Conservation (phyloP, 768 basidiomycete species). For the Mrakia gelida region DNA sequence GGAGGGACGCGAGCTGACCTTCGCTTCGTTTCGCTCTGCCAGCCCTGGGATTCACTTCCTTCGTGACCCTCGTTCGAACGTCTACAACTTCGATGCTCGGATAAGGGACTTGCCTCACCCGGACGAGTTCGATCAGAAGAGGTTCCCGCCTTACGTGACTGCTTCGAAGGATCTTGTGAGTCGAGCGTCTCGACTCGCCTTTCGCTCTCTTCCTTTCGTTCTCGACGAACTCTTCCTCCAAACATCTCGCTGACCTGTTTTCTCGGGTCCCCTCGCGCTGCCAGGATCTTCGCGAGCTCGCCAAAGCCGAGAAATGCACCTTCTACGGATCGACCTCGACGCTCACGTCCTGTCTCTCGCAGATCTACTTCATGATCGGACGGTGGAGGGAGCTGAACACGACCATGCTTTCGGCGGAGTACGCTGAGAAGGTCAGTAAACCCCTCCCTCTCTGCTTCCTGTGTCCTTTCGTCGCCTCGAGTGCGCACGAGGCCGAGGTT, state of each 20-base stretch:
- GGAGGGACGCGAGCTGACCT: background rate
- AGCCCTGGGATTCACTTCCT: constrained; percentile 89
- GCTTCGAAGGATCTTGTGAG: constrained; percentile 72
- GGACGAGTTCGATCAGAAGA: constrained; percentile 77
- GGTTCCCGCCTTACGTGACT: constrained; percentile 65
- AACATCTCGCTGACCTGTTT: too few species aligned
- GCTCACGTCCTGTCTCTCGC: constrained; percentile 72
- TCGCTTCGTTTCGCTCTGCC: constrained; percentile 11
- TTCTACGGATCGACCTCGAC: constrained; percentile 90
- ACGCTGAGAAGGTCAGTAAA: constrained; percentile 2
- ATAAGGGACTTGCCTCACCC: constrained; percentile 71
- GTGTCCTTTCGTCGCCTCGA: background rate
- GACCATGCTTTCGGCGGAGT: background rate
- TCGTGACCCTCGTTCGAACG: constrained; percentile 74
- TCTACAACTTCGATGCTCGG: constrained; percentile 76
- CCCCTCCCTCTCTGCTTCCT: background rate
- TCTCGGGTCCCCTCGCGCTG: too few species aligned
- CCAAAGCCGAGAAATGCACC: constrained; percentile 54
- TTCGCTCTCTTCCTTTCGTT: background rate
- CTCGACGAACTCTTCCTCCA: background rate
- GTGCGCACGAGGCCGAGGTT: too few species aligned
- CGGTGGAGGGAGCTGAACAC: background rate
- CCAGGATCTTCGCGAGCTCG: constrained; percentile 64
- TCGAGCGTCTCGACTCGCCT: background rate
- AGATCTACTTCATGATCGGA: constrained; percentile 53